Percentiles rank a stretch among this genome's conserved stretches.
These are phyloP conservation scores for Vanrija sp. DNA, from an alignment of 1,284 basidiomycete genomes.

Conservation along the genomic window DNA sequence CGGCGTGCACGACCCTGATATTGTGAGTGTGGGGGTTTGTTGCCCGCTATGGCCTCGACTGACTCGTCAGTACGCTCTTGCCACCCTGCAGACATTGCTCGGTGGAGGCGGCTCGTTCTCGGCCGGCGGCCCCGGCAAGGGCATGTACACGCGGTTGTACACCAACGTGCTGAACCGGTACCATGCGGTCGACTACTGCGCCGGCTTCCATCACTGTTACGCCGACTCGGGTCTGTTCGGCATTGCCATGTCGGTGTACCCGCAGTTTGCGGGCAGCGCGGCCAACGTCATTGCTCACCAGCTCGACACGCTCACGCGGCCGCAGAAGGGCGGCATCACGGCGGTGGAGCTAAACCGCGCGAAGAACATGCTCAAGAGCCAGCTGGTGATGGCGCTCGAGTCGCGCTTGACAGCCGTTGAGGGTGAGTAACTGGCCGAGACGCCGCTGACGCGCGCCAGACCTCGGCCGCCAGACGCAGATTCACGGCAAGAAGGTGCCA, in stretches of 20 bases:
- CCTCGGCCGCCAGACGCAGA: constrained; percentile 68
- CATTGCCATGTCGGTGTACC: constrained; percentile 84
- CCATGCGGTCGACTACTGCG: constrained; percentile 90
- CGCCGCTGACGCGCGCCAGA: constrained; percentile 31
- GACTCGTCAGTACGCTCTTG: constrained; percentile 65
- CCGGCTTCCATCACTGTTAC: constrained; percentile 98
- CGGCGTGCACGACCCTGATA: constrained; percentile 87
- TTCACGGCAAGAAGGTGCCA: constrained; percentile 83
- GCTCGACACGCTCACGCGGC: constrained; percentile 52
- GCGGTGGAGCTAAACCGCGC: constrained; percentile 71
- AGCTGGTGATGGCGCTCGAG: constrained; percentile 93
- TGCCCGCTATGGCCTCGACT: neutral
- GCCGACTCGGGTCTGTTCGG: constrained; percentile 92
- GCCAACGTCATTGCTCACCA: constrained; percentile 84
- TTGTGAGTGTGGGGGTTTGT: constrained; percentile 48
- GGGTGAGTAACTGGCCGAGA: constrained; percentile 52
- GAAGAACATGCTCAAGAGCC: constrained; percentile 93
- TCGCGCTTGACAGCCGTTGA: constrained; percentile 86
- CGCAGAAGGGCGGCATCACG: constrained; percentile 44
- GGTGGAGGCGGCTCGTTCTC: constrained; percentile 78
- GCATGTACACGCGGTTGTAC: constrained; percentile 97
- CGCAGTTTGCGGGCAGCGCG: constrained; percentile 61
- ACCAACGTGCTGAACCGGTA: constrained; percentile 96
- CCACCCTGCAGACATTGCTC: constrained; percentile 90
- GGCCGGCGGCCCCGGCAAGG: constrained; percentile 89